phyloP scores from a whole-genome alignment of 2,329 filamentous ascomycete genomes.

The Ophiosphaerella herpotricha region DNA sequence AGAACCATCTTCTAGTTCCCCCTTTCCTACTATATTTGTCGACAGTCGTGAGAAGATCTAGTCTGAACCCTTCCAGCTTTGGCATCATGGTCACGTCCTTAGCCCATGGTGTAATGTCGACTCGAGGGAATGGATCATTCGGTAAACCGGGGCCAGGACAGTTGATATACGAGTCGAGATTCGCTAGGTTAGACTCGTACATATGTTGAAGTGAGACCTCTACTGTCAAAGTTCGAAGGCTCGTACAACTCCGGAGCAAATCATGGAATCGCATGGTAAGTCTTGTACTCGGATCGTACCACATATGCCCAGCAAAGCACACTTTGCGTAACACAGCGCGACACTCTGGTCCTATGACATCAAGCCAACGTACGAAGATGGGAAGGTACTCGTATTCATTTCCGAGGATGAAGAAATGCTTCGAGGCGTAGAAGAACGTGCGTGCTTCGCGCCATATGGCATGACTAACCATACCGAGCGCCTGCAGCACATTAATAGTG shows the following conservation, averaged over 20 bases:
- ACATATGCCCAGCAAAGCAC: conserved; percentile 5
- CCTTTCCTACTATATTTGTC: background rate
- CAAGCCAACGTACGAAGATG: conserved; percentile 5
- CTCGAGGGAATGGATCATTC: background rate
- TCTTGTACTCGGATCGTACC: background rate
- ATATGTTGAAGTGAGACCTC: conserved; percentile 2
- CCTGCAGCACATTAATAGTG: background rate
- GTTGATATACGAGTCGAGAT: conserved; percentile 1
- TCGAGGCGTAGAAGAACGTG: conserved; percentile 5
- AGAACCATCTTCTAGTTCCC: background rate
- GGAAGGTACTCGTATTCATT: conserved; percentile 7
- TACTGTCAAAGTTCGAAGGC: background rate
- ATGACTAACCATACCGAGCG: background rate
- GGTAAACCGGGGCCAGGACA: background rate
- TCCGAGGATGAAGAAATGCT: background rate
- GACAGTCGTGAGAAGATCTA: background rate
- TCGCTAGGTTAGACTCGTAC: background rate
- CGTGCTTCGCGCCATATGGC: conserved; percentile 1
- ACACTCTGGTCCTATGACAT: conserved; percentile 1
- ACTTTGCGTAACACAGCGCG: background rate
- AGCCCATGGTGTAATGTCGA: conserved; percentile 1
- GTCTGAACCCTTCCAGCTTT: background rate
- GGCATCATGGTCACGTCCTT: background rate
- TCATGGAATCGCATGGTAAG: conserved; percentile 1
- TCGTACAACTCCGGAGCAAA: background rate